Conservation (phyloP, 177 flowering plant species). For the Tripterygium wilfordii region DNA sequence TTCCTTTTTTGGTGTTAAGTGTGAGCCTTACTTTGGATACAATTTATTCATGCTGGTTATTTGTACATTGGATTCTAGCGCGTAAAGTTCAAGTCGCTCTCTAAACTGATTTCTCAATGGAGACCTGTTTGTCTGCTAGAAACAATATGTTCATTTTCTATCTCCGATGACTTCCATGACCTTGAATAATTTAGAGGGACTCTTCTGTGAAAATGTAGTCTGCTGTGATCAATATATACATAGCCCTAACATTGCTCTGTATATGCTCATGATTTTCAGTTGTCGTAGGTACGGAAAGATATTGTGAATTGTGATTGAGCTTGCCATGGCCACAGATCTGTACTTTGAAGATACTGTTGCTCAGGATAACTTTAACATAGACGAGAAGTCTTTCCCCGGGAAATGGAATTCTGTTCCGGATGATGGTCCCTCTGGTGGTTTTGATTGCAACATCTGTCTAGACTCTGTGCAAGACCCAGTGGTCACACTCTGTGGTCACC, state of each 20-base stretch:
- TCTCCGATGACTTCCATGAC: too few species aligned
- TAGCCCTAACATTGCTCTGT: neutral
- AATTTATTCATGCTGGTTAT: too few species aligned
- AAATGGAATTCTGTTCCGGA: conserved; percentile 21
- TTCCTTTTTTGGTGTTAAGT: too few species aligned
- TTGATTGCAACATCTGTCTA: conserved; percentile 60
- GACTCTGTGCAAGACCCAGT: conserved; percentile 52
- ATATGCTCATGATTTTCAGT: conserved; percentile 1
- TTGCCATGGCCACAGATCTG: conserved; percentile 23
- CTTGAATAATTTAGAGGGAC: too few species aligned
- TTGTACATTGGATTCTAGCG: too few species aligned
- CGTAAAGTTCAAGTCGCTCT: too few species aligned
- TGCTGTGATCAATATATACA: conserved; percentile 1
- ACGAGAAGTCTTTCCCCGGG: conserved; percentile 4
- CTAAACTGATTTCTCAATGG: too few species aligned
- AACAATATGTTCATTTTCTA: too few species aligned
- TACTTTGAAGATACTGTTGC: conserved; percentile 14
- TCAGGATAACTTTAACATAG: conserved; percentile 6
- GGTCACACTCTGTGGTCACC: conserved; percentile 55
- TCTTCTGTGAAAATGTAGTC: too few species aligned
- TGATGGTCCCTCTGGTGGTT: conserved; percentile 16
- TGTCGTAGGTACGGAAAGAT: neutral
- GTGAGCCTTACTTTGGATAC: too few species aligned
- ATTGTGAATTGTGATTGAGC: too few species aligned
- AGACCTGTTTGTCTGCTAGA: too few species aligned